Percentiles rank a stretch among this genome's conserved stretches.
Conservation (phyloP, 768 basidiomycete species). For the Boletus sp. region DNA sequence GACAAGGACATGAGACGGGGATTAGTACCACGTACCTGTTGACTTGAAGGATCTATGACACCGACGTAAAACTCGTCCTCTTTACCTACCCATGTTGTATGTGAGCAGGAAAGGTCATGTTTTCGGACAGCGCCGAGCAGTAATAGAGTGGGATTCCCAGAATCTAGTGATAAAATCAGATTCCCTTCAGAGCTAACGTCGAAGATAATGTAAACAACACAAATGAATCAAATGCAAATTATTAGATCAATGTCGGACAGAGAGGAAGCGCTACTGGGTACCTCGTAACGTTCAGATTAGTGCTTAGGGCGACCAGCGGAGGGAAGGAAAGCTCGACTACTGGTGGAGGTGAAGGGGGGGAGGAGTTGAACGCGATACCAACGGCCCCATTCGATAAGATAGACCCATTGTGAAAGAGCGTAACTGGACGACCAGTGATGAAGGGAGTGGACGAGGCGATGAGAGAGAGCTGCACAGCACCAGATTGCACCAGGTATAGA, state of each 20-base stretch:
- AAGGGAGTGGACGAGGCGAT: slow-evolving; percentile 76
- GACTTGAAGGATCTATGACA: slow-evolving; percentile 24
- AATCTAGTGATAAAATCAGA: slow-evolving; percentile 57
- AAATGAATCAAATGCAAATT: background rate
- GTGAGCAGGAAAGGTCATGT: slow-evolving; percentile 27
- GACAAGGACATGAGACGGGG: background rate
- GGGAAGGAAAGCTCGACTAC: slow-evolving; percentile 30
- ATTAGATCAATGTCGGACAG: background rate
- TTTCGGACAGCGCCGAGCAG: slow-evolving; percentile 52
- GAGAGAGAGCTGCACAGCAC: slow-evolving; percentile 53
- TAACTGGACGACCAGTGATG: slow-evolving; percentile 69
- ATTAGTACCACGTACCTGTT: slow-evolving; percentile 4
- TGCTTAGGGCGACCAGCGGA: slow-evolving; percentile 44
- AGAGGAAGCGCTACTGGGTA: slow-evolving; percentile 23
- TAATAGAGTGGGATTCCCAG: slow-evolving; percentile 56
- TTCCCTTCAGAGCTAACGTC: slow-evolving; percentile 59
- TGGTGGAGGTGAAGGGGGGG: slow-evolving; percentile 6
- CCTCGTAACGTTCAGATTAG: slow-evolving; percentile 51
- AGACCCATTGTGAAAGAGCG: slow-evolving; percentile 55
- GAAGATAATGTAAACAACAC: background rate
- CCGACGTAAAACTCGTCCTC: slow-evolving; percentile 62
- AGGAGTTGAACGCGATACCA: slow-evolving; percentile 50
- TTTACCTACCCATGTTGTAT: slow-evolving; percentile 35
- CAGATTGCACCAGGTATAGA: background rate
- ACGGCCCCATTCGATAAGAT: slow-evolving; percentile 66